phyloP scores from a whole-genome alignment of 1,284 basidiomycete species.

The Gomphus bonarii region DNA sequence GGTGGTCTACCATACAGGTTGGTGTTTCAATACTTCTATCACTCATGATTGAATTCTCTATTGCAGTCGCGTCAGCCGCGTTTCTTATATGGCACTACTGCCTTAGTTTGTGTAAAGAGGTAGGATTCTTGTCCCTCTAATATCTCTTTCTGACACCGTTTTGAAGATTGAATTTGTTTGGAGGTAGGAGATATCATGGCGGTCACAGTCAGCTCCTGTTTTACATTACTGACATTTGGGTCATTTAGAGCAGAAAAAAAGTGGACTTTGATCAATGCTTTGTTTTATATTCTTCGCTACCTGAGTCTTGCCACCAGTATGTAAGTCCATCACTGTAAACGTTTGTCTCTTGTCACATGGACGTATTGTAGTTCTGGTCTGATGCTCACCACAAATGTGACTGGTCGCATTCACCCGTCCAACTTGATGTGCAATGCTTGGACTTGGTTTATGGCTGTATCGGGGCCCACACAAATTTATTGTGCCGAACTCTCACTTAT shows the following conservation, averaged over 20 bases:
- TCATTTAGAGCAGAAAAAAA: not conserved
- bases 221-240: not conserved
- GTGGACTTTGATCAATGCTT: not conserved
- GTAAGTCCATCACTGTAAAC: not conserved
- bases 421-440: not conserved
- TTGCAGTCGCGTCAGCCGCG: not conserved
- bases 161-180: not conserved
- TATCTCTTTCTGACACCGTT: not conserved
- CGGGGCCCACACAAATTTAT: not conserved
- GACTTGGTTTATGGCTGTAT: not conserved
- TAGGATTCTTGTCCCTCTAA: not conserved
- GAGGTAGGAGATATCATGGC: not conserved
- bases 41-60: not conserved
- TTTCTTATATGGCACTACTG: not conserved
- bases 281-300: not conserved
- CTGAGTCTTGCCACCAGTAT: not conserved
- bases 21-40: not conserved
- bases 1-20: not conserved
- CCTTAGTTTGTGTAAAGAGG: not conserved
- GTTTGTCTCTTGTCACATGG: not conserved
- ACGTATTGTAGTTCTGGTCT: not conserved
- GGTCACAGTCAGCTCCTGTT: not conserved
- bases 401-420: not conserved
- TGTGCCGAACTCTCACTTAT: not conserved
- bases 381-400: not conserved